Evolutionary conservation across 2,329 filamentous ascomycete genomes (phyloP).

Genomic region (Colletotrichum costaricense): DNA sequence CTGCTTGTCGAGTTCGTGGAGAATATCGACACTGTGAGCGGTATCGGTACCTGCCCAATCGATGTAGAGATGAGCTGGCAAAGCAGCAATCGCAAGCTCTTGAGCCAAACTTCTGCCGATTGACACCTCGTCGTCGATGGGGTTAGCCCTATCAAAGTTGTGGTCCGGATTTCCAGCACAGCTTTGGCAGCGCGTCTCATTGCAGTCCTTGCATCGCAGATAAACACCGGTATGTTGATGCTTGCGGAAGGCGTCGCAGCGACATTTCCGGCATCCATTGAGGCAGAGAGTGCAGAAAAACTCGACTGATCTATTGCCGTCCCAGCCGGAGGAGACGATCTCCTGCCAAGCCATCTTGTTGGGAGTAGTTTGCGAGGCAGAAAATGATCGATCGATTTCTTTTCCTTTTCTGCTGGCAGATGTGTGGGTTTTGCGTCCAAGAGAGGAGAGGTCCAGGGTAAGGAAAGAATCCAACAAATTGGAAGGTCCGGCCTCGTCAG

Average conservation of each 20-base stretch:
- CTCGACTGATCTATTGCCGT: neutral
- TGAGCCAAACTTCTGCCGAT: neutral
- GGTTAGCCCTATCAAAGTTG: constrained; percentile 36
- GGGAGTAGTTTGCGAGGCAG: neutral
- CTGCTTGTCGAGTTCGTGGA: neutral
- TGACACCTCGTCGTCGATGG: neutral
- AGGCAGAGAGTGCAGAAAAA: constrained; percentile 32
- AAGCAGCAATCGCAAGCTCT: neutral
- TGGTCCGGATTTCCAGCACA: constrained; percentile 55
- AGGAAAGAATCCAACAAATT: neutral
- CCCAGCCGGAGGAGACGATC: neutral
- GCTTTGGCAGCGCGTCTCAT: constrained; percentile 47
- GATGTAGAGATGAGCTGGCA: constrained; percentile 12
- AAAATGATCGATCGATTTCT: neutral
- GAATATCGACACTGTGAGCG: neutral
- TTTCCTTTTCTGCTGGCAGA: neutral
- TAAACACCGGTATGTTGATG: constrained; percentile 41
- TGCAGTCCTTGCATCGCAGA: constrained; percentile 46
- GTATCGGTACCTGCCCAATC: neutral
- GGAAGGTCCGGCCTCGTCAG: neutral
- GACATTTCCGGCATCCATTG: constrained; percentile 46
- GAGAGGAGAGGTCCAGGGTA: neutral
- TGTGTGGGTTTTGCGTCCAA: neutral
- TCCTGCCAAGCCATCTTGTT: neutral
- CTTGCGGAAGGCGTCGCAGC: constrained; percentile 46